These are phyloP conservation scores for Stentor coeruleus DNA, from an alignment of 73 alveolate genomes.

Conservation along the genomic window DNA sequence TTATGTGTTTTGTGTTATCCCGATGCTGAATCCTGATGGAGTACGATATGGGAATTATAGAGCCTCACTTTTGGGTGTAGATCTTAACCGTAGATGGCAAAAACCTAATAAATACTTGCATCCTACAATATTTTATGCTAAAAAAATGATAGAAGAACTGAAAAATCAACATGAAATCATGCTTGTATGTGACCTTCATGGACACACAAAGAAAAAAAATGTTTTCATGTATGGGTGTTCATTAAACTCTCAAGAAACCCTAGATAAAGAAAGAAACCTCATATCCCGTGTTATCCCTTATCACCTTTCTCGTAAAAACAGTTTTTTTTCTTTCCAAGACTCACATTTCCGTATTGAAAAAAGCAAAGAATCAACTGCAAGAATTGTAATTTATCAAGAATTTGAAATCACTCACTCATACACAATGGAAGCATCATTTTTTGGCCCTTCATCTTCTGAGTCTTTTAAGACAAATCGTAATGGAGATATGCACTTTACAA, in stretches of 20 bases:
- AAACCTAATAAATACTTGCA: constrained; percentile 94
- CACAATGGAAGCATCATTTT: constrained; percentile 93
- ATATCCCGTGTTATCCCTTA: constrained; percentile 83
- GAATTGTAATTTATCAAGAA: constrained; percentile 85
- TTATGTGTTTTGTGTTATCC: constrained; percentile 84
- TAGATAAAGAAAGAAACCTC: constrained; percentile 29
- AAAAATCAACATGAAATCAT: constrained; percentile 90
- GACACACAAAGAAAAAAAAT: constrained; percentile 94
- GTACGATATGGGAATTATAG: constrained; percentile 97
- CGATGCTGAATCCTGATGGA: constrained; percentile 99
- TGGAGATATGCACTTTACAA: neutral
- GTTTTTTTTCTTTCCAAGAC: constrained; percentile 79
- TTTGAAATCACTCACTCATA: constrained; percentile 76
- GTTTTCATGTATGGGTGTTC: constrained; percentile 31
- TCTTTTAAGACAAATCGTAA: neutral
- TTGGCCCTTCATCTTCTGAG: constrained; percentile 74
- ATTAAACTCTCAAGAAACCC: constrained; percentile 11
- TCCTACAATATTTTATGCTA: constrained; percentile 91
- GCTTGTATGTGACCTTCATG: constrained; percentile 98
- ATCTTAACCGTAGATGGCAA: constrained; percentile 96
- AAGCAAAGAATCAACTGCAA: constrained; percentile 94
- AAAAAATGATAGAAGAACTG: constrained; percentile 87
- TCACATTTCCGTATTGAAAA: constrained; percentile 85
- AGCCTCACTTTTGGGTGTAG: constrained; percentile 92
- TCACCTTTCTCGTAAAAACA: constrained; percentile 70